Conservation (phyloP, 192 early-diverging fungal species). For the Entrophospora sp. region DNA sequence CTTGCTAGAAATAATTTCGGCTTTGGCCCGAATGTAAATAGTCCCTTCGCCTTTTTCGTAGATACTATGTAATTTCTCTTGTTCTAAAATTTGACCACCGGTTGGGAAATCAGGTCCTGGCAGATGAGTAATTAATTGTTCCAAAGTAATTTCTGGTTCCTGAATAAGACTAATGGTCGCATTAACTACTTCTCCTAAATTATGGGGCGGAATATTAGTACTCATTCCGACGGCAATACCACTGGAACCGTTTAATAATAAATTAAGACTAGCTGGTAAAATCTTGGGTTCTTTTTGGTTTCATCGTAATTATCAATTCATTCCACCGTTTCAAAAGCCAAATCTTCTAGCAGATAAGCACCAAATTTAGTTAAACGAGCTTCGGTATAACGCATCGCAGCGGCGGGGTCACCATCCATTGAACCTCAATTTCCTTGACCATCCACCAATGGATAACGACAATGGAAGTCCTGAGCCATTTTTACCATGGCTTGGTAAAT, state of each 20-base stretch:
- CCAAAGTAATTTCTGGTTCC: background rate
- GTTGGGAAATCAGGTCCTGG: background rate
- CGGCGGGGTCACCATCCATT: background rate
- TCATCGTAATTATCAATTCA: slow-evolving; percentile 10
- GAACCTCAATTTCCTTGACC: slow-evolving; percentile 8
- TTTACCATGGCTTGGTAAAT: slow-evolving; percentile 1
- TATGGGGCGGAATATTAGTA: background rate
- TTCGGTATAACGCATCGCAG: slow-evolving; percentile 6
- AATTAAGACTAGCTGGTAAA: slow-evolving; percentile 1
- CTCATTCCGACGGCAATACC: slow-evolving; percentile 1
- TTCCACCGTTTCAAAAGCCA: slow-evolving; percentile 5
- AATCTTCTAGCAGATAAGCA: background rate
- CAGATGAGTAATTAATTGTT: slow-evolving; percentile 10
- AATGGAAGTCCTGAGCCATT: slow-evolving; percentile 8
- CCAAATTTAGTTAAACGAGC: slow-evolving; percentile 9
- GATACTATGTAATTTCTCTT: slow-evolving; percentile 4
- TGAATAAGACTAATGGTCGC: background rate
- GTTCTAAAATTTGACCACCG: slow-evolving; percentile 4
- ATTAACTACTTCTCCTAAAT: background rate
- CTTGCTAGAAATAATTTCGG: slow-evolving; percentile 1
- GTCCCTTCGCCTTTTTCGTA: slow-evolving; percentile 8
- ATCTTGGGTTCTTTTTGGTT: background rate
- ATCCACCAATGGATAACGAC: background rate
- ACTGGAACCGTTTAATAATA: slow-evolving; percentile 4
- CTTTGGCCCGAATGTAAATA: background rate